phyloP scores from a whole-genome alignment of 2,329 filamentous ascomycete species.

The Paecilomyces variotii region DNA sequence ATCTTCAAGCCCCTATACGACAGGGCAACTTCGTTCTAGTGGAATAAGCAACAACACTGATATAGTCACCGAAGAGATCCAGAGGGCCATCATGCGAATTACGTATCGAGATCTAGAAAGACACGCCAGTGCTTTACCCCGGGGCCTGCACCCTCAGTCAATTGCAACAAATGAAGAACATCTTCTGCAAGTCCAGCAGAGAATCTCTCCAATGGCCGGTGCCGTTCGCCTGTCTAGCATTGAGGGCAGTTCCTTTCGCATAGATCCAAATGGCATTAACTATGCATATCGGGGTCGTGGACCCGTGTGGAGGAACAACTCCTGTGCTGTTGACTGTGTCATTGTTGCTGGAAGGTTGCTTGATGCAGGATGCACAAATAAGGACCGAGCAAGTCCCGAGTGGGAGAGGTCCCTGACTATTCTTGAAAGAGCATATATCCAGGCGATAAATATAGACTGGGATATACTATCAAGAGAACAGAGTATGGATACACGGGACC shows the following conservation, averaged over 20 bases:
- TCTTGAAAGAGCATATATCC: constrained; percentile 18
- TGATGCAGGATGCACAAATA: constrained; percentile 26
- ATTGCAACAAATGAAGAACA: constrained; percentile 10
- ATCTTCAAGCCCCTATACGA: background rate
- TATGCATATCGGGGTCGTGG: constrained; percentile 24
- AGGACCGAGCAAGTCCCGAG: constrained; percentile 14
- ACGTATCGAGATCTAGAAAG: constrained; percentile 24
- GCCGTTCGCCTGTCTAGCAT: constrained; percentile 11
- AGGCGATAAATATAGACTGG: constrained; percentile 21
- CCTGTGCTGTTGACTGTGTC: constrained; percentile 21
- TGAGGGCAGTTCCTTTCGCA: constrained; percentile 2
- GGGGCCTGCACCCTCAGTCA: constrained; percentile 3
- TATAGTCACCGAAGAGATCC: constrained; percentile 13
- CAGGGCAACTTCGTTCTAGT: background rate
- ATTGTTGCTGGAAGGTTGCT: constrained; percentile 30
- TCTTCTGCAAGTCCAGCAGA: constrained; percentile 12
- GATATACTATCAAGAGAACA: constrained; percentile 12
- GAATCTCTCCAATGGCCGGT: constrained; percentile 7
- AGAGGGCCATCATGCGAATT: constrained; percentile 17
- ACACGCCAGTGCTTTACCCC: constrained; percentile 13
- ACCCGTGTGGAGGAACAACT: constrained; percentile 16
- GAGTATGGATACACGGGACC: constrained; percentile 10
- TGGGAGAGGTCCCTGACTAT: constrained; percentile 10
- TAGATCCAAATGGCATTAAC: constrained; percentile 13
- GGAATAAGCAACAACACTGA: background rate